Percentiles rank a stretch among this genome's conserved stretches.
phyloP scores from a whole-genome alignment of 169 alveolate species.

The Eimeria falciformis region DNA sequence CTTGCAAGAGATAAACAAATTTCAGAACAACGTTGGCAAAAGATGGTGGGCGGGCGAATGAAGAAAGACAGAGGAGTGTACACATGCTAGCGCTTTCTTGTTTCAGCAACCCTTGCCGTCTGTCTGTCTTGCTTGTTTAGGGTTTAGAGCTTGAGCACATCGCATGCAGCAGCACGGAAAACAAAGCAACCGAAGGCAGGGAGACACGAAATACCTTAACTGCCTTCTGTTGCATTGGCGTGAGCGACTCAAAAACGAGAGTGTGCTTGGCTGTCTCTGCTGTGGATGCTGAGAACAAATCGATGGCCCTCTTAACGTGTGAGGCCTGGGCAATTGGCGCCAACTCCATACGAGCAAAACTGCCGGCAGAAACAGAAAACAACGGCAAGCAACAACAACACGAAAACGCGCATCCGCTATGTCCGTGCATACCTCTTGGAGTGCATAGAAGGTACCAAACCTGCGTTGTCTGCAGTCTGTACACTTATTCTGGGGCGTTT shows the following conservation, averaged over 20 bases:
- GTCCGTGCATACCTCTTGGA: too few species aligned
- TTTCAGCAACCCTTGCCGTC: too few species aligned
- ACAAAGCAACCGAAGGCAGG: constrained; percentile 81
- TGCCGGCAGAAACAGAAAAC: constrained; percentile 58
- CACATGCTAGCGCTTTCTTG: too few species aligned
- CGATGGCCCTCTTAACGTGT: constrained; percentile 93
- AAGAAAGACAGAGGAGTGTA: too few species aligned
- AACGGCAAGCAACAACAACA: neutral
- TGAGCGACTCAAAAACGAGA: constrained; percentile 86
- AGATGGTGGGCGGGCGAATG: neutral
- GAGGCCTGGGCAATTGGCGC: constrained; percentile 90
- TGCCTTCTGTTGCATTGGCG: constrained; percentile 88
- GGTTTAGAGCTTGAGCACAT: too few species aligned
- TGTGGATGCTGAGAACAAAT: constrained; percentile 91
- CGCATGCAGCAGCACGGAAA: too few species aligned
- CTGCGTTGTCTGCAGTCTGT: neutral
- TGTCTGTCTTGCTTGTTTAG: too few species aligned
- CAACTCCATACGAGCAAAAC: constrained; percentile 93
- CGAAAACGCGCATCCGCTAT: too few species aligned
- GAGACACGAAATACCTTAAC: constrained; percentile 80
- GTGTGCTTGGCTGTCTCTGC: constrained; percentile 92
- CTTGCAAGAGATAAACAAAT: neutral
- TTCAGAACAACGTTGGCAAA: neutral
- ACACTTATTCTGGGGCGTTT: too few species aligned
- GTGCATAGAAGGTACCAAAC: neutral